phyloP scores from a whole-genome alignment of 805 yeast species.

The Kluyveromyces wickerhamii region DNA sequence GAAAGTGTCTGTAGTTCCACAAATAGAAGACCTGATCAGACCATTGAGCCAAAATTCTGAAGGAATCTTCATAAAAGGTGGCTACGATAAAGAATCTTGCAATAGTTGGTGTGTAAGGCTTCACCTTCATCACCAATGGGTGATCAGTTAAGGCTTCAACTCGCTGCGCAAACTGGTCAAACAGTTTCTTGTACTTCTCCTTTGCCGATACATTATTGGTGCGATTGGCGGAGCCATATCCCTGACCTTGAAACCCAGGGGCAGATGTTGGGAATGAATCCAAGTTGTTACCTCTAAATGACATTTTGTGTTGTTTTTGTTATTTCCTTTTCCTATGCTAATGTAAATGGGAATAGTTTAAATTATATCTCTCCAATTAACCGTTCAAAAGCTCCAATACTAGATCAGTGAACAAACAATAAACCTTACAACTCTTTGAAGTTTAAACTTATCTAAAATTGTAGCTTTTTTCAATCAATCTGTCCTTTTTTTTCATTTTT shows the following conservation, averaged over 20 bases:
- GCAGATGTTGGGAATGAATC: slow-evolving; percentile 14
- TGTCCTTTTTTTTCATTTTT: too few relatives aligned
- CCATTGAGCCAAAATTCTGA: slow-evolving; percentile 84
- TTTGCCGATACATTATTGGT: not conserved
- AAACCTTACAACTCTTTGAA: too few relatives aligned
- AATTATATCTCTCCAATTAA: too few relatives aligned
- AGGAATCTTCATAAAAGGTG: slow-evolving; percentile 84
- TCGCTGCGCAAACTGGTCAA: slow-evolving; percentile 45
- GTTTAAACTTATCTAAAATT: too few relatives aligned
- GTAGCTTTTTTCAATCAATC: too few relatives aligned
- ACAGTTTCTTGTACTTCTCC: slow-evolving; percentile 10
- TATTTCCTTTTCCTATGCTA: too few relatives aligned
- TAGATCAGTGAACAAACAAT: too few relatives aligned
- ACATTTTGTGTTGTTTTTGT: too few relatives aligned
- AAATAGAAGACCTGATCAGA: slow-evolving; percentile 80
- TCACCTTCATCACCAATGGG: slow-evolving; percentile 40
- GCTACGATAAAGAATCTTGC: slow-evolving; percentile 90
- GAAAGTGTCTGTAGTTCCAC: slow-evolving; percentile 69
- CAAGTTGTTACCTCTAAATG: slow-evolving; percentile 20
- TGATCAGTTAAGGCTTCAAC: slow-evolving; percentile 48
- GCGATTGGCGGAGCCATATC: slow-evolving; percentile 5
- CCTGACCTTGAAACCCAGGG: slow-evolving; percentile 11
- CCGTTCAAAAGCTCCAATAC: too few relatives aligned
- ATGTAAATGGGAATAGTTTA: too few relatives aligned
- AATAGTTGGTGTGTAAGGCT: slow-evolving; percentile 75